Evolutionary conservation across 192 early-diverging fungal genomes (phyloP), one percentile per base, ranked within the genome.

Genomic region (Linnemannia hyalina): DNA sequence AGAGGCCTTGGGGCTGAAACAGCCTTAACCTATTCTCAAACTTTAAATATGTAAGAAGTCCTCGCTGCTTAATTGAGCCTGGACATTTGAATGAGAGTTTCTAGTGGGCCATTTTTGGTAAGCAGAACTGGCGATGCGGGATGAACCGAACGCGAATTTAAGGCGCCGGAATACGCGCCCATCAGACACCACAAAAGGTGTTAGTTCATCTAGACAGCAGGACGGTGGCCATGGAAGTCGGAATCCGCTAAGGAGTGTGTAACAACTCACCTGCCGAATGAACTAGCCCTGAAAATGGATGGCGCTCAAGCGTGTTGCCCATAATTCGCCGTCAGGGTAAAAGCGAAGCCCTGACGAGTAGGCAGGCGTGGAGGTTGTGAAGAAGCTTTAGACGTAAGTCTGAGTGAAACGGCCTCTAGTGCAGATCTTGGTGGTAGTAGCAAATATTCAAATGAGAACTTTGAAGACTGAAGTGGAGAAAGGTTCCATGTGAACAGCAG

Each of bases 51-150:
- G 93, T 94, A 94, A 94, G 93, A 93, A 89, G 92, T 85, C 88
- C 82, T 68, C 76, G 91, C 91, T 94, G 82, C 92, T 95, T 95
- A 82, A 93, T 86, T 95, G 92, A 94, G 92, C 90, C 82, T 84
- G 70, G 90, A 88, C 78, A 83, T 83, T 90, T 82, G 92, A 93
- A 95, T 95, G 91, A 93, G 91, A 94, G 93, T 93, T 93, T 94
- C 93, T 94, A 93, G 95, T 95, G 93, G 94, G 95, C 94, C 94
- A 93, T 95, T 95, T 95, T 95, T 95, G 93, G 93, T 94, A 95
- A 94, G 93, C 95, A 94, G 93, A 96, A 94, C 94, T 95, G 93
- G 94, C 91, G 93, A 95, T 94, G 93, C 93, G 92, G 94, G 94
- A 94, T 94, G 95, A 95, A 95, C 94, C 93, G 91, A 94, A 94